Evolutionary conservation across 441 rosid genomes (phyloP), one percentile per base, ranked within the genome.

Genomic region (Daphne laureola): DNA sequence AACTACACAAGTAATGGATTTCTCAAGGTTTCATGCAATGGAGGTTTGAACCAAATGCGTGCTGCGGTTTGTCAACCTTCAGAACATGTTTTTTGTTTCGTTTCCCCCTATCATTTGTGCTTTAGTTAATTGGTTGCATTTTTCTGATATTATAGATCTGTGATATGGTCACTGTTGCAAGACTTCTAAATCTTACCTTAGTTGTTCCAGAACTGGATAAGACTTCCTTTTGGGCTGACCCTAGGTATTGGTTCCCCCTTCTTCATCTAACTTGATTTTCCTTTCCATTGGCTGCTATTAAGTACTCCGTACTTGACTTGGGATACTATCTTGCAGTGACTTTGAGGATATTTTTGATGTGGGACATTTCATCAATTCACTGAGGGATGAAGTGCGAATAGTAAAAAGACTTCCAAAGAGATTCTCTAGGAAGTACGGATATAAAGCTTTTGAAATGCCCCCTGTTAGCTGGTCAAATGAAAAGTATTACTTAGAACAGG

Each of bases 1-100:
- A 83, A 84, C 49, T 93, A 93, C 64, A 80, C 76, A 31, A 87
- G 95, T 71, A 87, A 87, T 55, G 97, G 97, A 42, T 82, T 77
- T 71, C 80, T 93, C 43, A 72, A 62, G 61, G 94, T 90, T 43
- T 93, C 99, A 8, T 93, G 97, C 75, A 93, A 93, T 61, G 99
- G 99, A 15, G 99, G 99, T 54, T 64, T 90, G 69, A 93, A 93
- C 81, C 99, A 93, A 79, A 93, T 93, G 99, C 97, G 99, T 71
- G 85, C 99, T 40, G 95, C 94, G 73, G 98, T 93, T 52, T 43
- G 96, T 72, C 0, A 55, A 63, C 74, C 61, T 64, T 53, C 57
- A 31, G 46, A 66, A 59, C 55, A 38, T 56, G 60, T 11, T 48
- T 57, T 46, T 55, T 21, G 25, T 21, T 54, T 51, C 42, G 53